These are phyloP conservation scores for Discostella stelligera DNA, from an alignment of 352 stramenopile genomes.

Conservation along the genomic window DNA sequence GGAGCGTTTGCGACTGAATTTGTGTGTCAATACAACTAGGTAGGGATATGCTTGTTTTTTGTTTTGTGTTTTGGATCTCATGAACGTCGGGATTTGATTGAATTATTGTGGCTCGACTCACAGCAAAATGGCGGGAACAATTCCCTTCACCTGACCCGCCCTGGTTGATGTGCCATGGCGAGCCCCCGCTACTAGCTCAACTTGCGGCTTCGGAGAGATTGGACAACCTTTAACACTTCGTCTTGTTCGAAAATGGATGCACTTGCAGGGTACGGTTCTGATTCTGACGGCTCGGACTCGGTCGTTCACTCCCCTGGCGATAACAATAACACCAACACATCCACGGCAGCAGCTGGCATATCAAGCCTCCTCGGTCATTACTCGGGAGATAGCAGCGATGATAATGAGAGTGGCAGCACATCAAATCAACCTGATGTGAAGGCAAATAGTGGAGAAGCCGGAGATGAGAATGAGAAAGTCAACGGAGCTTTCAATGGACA, in stretches of 20 bases:
- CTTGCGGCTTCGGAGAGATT: not conserved
- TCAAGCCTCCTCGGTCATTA: constrained; percentile 25
- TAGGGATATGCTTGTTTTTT: too few relatives aligned
- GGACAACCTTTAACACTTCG: too few relatives aligned
- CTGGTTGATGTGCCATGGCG: too few relatives aligned
- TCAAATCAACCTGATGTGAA: not conserved
- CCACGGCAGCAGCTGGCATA: not conserved
- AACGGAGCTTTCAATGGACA: constrained; percentile 1
- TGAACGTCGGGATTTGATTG: too few relatives aligned
- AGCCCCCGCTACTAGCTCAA: not conserved
- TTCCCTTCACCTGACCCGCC: too few relatives aligned
- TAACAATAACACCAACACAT: not conserved
- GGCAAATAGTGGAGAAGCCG: constrained; percentile 1
- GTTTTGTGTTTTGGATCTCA: too few relatives aligned
- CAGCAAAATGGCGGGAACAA: too few relatives aligned
- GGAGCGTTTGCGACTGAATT: too few relatives aligned
- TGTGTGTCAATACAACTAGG: too few relatives aligned
- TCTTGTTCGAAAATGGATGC: constrained; percentile 24
- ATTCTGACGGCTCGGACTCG: constrained; percentile 11
- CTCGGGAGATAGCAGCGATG: constrained; percentile 14
- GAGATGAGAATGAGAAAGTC: not conserved
- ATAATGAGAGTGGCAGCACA: not conserved
- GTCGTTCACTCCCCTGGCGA: not conserved
- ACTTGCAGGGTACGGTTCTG: constrained; percentile 26
- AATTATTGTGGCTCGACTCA: too few relatives aligned